Evolutionary conservation across 805 yeast species (phyloP), one percentile per base, ranked within the genome.

Genomic region (Spathaspora passalidarum): DNA sequence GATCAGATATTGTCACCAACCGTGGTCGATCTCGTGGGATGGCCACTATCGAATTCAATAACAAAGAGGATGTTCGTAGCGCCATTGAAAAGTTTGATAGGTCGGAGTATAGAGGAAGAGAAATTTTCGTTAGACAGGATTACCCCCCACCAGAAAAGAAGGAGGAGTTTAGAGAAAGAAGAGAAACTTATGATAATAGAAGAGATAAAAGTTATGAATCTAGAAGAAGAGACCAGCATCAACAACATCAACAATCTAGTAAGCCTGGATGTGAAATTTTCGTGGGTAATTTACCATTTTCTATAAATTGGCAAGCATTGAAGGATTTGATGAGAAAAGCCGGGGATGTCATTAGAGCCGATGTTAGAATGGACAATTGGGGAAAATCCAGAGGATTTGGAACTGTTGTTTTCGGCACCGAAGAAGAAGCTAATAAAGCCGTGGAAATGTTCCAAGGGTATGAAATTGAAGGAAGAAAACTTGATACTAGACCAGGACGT

Each of bases 331-430:
- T 91, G 77, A 78, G 86, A 54, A 78, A 75, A 40, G 83, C 79
- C 49, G 97, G 97, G 23, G 77, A 72, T 43, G 87, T 91, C n/a
- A 71, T 78, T 18, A 81, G 94, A 45, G 96, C 96, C 1, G 96
- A 89, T 61, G 82, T 91, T 17, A 79, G 80, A 60, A 62, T 71
- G 42, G 86, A 81, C 54, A 73, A 69, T 35, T 73, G 78, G 53
- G 95, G 96, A 20, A 81, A 86, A 56, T 87, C 96, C 5, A 80
- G 84, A 64, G 97, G 97, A 2, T 84, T 80, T 56, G 97, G 96
- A 44, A 85, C 86, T 9, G 96, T 90, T 22, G 76, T 81, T 18
- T 90, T 82, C 60, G 77, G 73, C 45, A 76, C 77, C 6, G 72
- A 74, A 11, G 89, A 81, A 47, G 90, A 80, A 51, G 96, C 95